A percentile compares a stretch with the other conserved stretches of the same genome.
phyloP scores from a whole-genome alignment of 177 flowering plant species.

The Telopea speciosissima region DNA sequence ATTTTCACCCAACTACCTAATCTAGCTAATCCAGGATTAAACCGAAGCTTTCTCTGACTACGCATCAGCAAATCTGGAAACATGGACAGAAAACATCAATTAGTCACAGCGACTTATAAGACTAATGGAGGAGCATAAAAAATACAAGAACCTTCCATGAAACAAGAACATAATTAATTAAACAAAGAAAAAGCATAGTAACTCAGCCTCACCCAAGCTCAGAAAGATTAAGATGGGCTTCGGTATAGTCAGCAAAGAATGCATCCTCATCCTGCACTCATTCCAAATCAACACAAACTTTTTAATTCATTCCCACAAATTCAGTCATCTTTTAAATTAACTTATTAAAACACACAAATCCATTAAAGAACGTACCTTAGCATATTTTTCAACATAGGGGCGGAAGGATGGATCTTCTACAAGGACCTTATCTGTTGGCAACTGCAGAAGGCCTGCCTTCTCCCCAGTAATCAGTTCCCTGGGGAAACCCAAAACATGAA shows the following conservation, averaged over 20 bases:
- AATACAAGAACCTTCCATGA: neutral
- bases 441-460: constrained; percentile 77
- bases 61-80: neutral
- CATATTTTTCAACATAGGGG: constrained; percentile 84
- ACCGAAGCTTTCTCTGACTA: neutral
- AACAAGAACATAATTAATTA: neutral
- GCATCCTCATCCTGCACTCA: neutral
- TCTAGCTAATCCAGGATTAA: too few species aligned
- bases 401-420: constrained; percentile 69
- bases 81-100: neutral
- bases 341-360: too few species aligned
- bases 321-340: too few species aligned
- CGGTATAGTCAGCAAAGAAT: neutral
- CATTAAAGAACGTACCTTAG: constrained; percentile 39
- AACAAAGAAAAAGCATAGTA: neutral
- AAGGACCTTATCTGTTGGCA: constrained; percentile 83
- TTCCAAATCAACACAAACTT: neutral
- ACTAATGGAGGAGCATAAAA: neutral
- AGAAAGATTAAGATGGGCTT: neutral
- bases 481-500: neutral
- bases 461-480: constrained; percentile 77
- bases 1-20: too few species aligned
- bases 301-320: too few species aligned
- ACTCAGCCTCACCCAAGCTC: neutral
- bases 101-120: neutral